phyloP scores from a whole-genome alignment of 2,329 filamentous ascomycete genomes.

The Talaromyces sp. region DNA sequence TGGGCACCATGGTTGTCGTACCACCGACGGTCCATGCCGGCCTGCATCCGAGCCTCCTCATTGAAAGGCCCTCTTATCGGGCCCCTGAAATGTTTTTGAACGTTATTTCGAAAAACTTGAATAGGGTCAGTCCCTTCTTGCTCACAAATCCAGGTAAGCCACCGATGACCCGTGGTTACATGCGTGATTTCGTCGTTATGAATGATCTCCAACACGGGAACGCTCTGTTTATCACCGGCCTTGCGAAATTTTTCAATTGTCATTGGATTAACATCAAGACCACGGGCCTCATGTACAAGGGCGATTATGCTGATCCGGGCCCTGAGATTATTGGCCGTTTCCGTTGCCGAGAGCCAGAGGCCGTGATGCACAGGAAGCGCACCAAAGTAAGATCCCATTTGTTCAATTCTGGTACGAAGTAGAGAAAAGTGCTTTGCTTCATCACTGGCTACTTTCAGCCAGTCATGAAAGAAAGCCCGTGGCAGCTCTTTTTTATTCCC shows the following conservation, averaged over 20 bases:
- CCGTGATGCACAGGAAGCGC: conserved; percentile 45
- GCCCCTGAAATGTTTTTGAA: conserved; percentile 40
- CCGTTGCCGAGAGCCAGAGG: conserved; percentile 41
- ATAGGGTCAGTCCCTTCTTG: conserved; percentile 44
- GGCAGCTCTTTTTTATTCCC: conserved; percentile 28
- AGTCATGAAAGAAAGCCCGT: conserved; percentile 45
- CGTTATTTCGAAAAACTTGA: conserved; percentile 42
- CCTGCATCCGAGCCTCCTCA: conserved; percentile 39
- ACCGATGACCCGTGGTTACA: conserved; percentile 45
- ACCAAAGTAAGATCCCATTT: conserved; percentile 42
- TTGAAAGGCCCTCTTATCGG: conserved; percentile 44
- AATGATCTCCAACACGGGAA: conserved; percentile 39
- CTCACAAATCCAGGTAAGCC: conserved; percentile 45
- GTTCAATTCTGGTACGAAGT: conserved; percentile 41
- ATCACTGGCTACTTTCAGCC: conserved; percentile 46
- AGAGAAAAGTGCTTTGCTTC: conserved; percentile 48
- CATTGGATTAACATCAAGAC: conserved; percentile 45
- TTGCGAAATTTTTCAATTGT: conserved; percentile 46
- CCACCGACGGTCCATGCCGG: conserved; percentile 42
- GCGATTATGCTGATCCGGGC: conserved; percentile 46
- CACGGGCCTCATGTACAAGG: conserved; percentile 46
- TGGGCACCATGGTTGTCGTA: conserved; percentile 28
- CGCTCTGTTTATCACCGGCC: conserved; percentile 39
- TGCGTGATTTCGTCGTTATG: conserved; percentile 49
- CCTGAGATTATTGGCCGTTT: conserved; percentile 42